phyloP scores from a whole-genome alignment of 2,329 filamentous ascomycete species.

The Phaeoacremonium minimum region DNA sequence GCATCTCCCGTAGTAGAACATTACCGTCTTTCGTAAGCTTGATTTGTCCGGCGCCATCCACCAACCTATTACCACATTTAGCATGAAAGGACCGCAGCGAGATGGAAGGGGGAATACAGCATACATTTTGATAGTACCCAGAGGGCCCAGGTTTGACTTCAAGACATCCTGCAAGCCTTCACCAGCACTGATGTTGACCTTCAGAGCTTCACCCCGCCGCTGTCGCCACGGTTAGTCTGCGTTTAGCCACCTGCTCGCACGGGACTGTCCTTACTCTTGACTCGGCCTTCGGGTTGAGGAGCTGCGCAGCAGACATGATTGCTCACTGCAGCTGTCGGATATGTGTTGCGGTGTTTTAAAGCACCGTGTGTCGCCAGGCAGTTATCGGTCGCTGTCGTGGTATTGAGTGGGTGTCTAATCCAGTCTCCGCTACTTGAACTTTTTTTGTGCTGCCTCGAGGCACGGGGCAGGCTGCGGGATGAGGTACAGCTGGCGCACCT shows the following conservation, averaged over 20 bases:
- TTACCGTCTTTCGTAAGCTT: conserved; percentile 99
- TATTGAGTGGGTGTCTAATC: too few species aligned
- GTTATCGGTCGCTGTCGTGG: too few species aligned
- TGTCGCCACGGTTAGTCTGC: conserved; percentile 40
- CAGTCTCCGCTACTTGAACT: too few species aligned
- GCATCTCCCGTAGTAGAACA: conserved; percentile 73
- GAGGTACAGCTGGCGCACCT: too few species aligned
- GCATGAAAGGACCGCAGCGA: background rate
- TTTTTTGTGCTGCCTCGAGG: too few species aligned
- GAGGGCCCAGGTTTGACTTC: conserved; percentile 90
- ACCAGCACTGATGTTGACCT: conserved; percentile 94
- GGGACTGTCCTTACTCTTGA: conserved; percentile 67
- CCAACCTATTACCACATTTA: conserved; percentile 42
- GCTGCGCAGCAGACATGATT: conserved; percentile 90
- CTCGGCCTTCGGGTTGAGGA: conserved; percentile 98
- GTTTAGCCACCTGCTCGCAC: conserved; percentile 30
- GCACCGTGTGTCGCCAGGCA: too few species aligned
- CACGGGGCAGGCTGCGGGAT: too few species aligned
- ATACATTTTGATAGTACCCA: conserved; percentile 95
- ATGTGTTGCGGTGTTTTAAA: too few species aligned
- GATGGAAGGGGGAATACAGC: conserved; percentile 3
- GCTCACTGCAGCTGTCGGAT: conserved; percentile 2
- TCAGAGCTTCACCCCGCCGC: conserved; percentile 94
- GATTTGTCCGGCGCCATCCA: conserved; percentile 77
- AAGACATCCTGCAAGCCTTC: conserved; percentile 92